Percentiles rank a stretch among this genome's conserved stretches.
phyloP scores from a whole-genome alignment of 164 flowering plant species.

The Sedum album region DNA sequence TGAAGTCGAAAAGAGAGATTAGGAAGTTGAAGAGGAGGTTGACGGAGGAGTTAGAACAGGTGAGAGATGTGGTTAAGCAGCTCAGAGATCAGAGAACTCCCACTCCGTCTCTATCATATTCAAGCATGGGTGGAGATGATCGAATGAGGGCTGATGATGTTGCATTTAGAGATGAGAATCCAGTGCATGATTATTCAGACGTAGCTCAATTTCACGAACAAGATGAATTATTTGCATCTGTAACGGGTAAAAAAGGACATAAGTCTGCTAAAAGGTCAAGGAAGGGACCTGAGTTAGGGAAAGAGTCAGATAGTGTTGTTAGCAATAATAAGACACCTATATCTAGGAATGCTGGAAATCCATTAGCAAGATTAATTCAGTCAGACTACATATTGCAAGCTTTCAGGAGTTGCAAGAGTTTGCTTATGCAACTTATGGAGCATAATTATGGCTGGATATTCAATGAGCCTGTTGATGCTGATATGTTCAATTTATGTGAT shows the following conservation, averaged over 20 bases:
- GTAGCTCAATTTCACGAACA: conserved; percentile 16
- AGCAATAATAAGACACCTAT: conserved; percentile 27
- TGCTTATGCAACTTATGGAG: conserved; percentile 60
- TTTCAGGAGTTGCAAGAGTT: conserved; percentile 35
- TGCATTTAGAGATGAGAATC: conserved; percentile 10
- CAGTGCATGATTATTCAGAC: conserved; percentile 22
- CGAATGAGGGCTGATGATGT: conserved; percentile 9
- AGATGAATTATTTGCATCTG: conserved; percentile 9
- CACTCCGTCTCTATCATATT: conserved; percentile 15
- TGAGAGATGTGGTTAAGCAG: conserved; percentile 26
- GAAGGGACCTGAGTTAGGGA: conserved; percentile 27
- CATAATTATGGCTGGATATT: conserved; percentile 81
- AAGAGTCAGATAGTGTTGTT: neutral
- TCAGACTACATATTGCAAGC: conserved; percentile 21
- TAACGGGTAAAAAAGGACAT: conserved; percentile 11
- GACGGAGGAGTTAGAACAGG: conserved; percentile 37
- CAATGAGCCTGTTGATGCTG: conserved; percentile 60
- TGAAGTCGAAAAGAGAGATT: conserved; percentile 21
- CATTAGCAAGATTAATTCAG: conserved; percentile 22
- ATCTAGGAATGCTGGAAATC: conserved; percentile 25
- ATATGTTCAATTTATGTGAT: conserved; percentile 57
- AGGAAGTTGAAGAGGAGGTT: conserved; percentile 33
- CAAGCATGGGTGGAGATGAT: conserved; percentile 9
- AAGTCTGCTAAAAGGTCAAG: conserved; percentile 32
- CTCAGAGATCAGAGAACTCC: conserved; percentile 25